Base-by-base conservation (phyloP, 23 red algal genomes). In the Gracilaria gracilis region DNA sequence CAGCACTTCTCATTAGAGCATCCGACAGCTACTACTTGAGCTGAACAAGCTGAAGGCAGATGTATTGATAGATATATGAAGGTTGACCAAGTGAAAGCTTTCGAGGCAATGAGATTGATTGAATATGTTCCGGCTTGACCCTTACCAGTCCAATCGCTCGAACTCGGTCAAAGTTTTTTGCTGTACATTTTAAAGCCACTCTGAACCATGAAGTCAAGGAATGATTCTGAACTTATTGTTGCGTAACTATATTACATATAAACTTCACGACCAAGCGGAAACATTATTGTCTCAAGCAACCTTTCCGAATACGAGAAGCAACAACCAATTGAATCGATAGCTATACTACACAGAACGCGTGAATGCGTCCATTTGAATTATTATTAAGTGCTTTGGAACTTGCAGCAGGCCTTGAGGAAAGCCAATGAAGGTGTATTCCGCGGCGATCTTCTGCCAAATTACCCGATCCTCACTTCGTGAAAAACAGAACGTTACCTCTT, bases 241-340 rank as follows among this genome's bases (percentile, higher is more conserved):
- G 47, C 88, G 97, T 7, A 91, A 93, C 46, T 99, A 96, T 76
- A 91, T 99, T 48, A 33, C 32, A 3, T 89, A 94, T 44, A 54
- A 93, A 37, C 81, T 94, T 8, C 95, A 99, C 87, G 97, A 94
- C 27, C 97, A 99, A 54, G 97, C 97, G 3, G 97, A 99, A 89
- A 95, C 96, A 71, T 77, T 99, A 36, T 44, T 95, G 51, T 94
- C 85, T 35, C 91, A 91, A 15, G 83, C 97, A 35, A 87, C 57
- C 15, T 99, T 99, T 58, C 97, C 97, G 13, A 94, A 95, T 36
- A 99, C 94, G 54, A 85, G 97, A 29, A 92, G 85, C 86, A 99
- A 99, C 72, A 99, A 96, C 70, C 97, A 99, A 81, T 82, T 99
- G 24, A 94, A 94, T 25, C 94, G 97, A 23, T 91, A 96, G 58